Conservation (phyloP, 371 early-diverging fungal genomes). For the Mucor irregularis region DNA sequence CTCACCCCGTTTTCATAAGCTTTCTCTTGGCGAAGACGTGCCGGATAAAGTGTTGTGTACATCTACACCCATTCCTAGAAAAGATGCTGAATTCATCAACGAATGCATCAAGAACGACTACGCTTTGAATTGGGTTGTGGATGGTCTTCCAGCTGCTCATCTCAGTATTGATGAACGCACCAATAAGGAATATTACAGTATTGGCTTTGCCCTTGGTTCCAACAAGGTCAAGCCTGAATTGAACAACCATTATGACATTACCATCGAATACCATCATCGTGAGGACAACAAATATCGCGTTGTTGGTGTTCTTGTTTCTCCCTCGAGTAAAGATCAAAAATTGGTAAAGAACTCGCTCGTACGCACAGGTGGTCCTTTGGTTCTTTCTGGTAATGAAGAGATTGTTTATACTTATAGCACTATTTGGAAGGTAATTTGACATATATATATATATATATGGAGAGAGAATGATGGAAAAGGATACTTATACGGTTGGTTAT, state of each 20-base stretch:
- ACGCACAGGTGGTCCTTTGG: constrained; percentile 48
- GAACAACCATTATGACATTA: constrained; percentile 91
- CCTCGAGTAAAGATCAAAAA: constrained; percentile 54
- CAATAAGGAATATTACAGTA: constrained; percentile 63
- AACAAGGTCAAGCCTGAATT: constrained; percentile 3
- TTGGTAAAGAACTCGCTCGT: constrained; percentile 34
- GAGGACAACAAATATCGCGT: constrained; percentile 70
- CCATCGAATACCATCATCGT: constrained; percentile 79
- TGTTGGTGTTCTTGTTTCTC: constrained; percentile 84
- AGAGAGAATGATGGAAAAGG: background rate
- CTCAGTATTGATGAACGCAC: constrained; percentile 60
- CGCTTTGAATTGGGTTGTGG: constrained; percentile 84
- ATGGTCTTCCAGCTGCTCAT: constrained; percentile 90
- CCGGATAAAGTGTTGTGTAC: constrained; percentile 71
- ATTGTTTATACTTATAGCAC: constrained; percentile 88
- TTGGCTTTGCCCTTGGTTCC: constrained; percentile 79
- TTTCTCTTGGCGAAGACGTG: constrained; percentile 30
- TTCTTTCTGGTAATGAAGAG: constrained; percentile 37
- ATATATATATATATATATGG: background rate
- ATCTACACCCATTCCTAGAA: constrained; percentile 55
- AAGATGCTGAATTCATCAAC: constrained; percentile 85
- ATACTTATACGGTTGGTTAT: no score
- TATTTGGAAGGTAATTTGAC: constrained; percentile 69
- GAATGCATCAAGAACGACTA: constrained; percentile 83
- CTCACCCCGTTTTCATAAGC: constrained; percentile 1